Conservation (phyloP, 148 eudicot genomes). For the Cornus kousa region DNA sequence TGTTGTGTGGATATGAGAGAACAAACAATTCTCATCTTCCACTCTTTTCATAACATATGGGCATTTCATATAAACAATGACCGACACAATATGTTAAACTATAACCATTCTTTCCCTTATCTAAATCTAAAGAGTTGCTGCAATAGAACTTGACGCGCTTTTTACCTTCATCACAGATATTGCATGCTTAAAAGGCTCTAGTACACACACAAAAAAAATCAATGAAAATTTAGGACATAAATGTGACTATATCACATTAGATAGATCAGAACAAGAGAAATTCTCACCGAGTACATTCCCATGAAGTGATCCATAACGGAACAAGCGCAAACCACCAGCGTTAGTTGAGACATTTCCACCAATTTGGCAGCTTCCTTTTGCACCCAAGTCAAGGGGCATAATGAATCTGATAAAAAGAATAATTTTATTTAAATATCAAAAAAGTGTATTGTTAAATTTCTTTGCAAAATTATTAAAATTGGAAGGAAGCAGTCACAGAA, state of each 20-base stretch:
- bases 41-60: too few relatives aligned
- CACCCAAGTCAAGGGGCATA: constrained; percentile 98
- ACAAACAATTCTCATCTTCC: too few relatives aligned
- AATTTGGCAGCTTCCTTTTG: constrained; percentile 99
- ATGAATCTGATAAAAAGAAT: constrained; percentile 52
- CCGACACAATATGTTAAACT: too few relatives aligned
- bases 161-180: too few relatives aligned
- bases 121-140: too few relatives aligned
- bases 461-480: constrained; percentile 7
- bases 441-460: constrained; percentile 1
- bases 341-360: constrained; percentile 98
- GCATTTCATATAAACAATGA: too few relatives aligned
- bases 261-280: background rate
- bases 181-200: too few relatives aligned
- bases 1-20: too few relatives aligned
- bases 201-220: background rate
- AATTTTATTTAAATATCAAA: background rate
- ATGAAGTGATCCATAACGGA: constrained; percentile 96
- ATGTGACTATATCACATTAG: too few relatives aligned
- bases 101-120: too few relatives aligned
- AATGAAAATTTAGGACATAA: background rate
- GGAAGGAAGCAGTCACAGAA: background rate
- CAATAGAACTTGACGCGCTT: too few relatives aligned
- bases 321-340: constrained; percentile 93
- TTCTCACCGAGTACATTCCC: constrained; percentile 88